Evolutionary conservation across 1,284 basidiomycete genomes (phyloP).

Genomic region (Ustilago trichophora): DNA sequence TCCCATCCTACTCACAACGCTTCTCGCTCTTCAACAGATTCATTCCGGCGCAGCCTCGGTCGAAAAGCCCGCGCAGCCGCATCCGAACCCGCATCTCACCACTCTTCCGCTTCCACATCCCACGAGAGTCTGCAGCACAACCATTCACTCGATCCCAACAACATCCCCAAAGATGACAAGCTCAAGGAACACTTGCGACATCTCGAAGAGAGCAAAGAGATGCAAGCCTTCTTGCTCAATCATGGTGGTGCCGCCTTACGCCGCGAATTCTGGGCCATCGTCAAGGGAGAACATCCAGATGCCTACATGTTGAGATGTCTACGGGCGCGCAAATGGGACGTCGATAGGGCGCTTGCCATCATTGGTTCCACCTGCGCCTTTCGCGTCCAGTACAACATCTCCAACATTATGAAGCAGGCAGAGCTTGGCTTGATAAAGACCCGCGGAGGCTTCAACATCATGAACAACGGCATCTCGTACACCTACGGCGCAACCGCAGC

Average conservation of each 20-base stretch:
- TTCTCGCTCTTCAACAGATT: conserved; percentile 25
- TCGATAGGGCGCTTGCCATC: conserved; percentile 53
- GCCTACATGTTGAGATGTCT: conserved; percentile 66
- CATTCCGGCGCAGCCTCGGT: conserved; percentile 17
- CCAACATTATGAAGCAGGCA: conserved; percentile 44
- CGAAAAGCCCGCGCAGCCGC: conserved; percentile 17
- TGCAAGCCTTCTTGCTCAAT: conserved; percentile 52
- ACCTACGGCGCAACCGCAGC: conserved; percentile 44
- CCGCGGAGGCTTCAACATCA: conserved; percentile 55
- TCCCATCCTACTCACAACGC: too few relatives aligned
- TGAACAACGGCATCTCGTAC: conserved; percentile 59
- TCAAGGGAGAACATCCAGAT: conserved; percentile 61
- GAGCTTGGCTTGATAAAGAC: conserved; percentile 52
- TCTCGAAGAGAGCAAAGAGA: conserved; percentile 60
- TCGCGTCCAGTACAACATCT: conserved; percentile 51
- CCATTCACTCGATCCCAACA: conserved; percentile 7
- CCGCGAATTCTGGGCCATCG: conserved; percentile 60
- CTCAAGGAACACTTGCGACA: conserved; percentile 60
- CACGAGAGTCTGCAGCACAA: conserved; percentile 6
- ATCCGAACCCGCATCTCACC: conserved; percentile 18
- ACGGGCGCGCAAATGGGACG: conserved; percentile 65
- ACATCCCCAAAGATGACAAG: conserved; percentile 49
- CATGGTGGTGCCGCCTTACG: conserved; percentile 56
- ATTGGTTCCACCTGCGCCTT: conserved; percentile 54
- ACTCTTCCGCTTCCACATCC: conserved; percentile 27